phyloP scores from a whole-genome alignment of 805 yeast species.

The Tetrapisispora nanseiensis region DNA sequence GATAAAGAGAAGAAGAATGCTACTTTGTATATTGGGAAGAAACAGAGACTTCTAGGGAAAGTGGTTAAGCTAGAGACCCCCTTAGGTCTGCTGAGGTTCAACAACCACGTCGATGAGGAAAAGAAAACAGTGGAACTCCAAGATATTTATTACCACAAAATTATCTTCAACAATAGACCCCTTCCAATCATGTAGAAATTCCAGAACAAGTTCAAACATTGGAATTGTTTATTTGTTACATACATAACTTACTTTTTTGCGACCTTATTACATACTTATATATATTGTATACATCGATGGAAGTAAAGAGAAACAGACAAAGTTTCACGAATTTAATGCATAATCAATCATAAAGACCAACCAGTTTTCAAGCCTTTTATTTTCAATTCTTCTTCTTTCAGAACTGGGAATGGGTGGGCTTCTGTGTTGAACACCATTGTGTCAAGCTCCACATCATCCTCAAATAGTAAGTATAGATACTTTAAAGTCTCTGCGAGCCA shows the following conservation, averaged over 20 bases:
- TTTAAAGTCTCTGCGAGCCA: constrained; percentile 93
- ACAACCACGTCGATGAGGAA: constrained; percentile 5
- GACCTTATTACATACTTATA: neutral
- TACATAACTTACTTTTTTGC: neutral
- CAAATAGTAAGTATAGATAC: constrained; percentile 71
- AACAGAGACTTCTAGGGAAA: constrained; percentile 59
- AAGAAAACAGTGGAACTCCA: constrained; percentile 38
- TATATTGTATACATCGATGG: neutral
- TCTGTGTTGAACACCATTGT: constrained; percentile 80
- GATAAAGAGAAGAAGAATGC: constrained; percentile 32
- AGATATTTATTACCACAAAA: constrained; percentile 49
- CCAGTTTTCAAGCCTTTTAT: constrained; percentile 18
- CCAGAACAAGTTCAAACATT: no score
- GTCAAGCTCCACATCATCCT: constrained; percentile 58
- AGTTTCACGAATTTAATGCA: neutral
- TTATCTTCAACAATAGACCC: constrained; percentile 60
- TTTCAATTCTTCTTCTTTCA: constrained; percentile 21
- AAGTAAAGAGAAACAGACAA: neutral
- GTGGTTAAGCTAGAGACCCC: constrained; percentile 55
- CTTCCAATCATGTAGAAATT: constrained; percentile 73
- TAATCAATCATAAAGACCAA: constrained; percentile 21
- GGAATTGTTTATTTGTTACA: no score
- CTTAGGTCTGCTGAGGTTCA: constrained; percentile 47
- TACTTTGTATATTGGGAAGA: constrained; percentile 53
- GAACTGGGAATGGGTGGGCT: constrained; percentile 85